Conservation (phyloP, 1,284 basidiomycete genomes). For the Naganishia sp. region DNA sequence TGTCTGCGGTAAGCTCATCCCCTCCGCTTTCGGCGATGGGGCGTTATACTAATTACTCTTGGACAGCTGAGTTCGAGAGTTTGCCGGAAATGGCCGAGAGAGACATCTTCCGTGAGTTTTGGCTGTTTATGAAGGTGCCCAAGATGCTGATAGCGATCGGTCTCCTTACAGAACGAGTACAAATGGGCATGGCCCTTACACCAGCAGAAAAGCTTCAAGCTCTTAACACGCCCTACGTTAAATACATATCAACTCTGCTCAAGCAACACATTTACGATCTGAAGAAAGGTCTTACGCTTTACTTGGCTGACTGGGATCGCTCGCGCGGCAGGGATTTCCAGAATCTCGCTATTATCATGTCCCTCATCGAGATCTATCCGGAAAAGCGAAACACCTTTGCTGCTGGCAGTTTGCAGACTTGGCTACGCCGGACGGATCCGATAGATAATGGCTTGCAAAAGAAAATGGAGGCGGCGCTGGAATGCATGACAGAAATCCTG, state of each 20-base stretch:
- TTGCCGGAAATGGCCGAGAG: slow-evolving; percentile 44
- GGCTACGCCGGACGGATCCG: slow-evolving; percentile 15
- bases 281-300: slow-evolving; percentile 17
- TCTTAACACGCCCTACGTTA: slow-evolving; percentile 42
- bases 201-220: slow-evolving; percentile 50
- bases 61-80: slow-evolving; percentile 35
- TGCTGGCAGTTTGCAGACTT: not conserved
- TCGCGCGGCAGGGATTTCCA: slow-evolving; percentile 27
- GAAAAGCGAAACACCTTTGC: slow-evolving; percentile 4
- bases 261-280: slow-evolving; percentile 32
- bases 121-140: slow-evolving; percentile 19
- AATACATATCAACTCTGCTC: slow-evolving; percentile 41
- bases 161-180: slow-evolving; percentile 46
- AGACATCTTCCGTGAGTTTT: slow-evolving; percentile 52
- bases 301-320: slow-evolving; percentile 30
- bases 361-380: slow-evolving; percentile 27
- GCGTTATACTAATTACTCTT: not conserved
- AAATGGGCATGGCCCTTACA: slow-evolving; percentile 49
- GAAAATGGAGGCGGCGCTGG: slow-evolving; percentile 33
- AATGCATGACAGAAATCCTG: slow-evolving; percentile 43
- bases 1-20: slow-evolving; percentile 39
- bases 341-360: slow-evolving; percentile 23
- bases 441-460: slow-evolving; percentile 23
- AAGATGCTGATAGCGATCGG: not conserved
- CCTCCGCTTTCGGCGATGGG: too few species aligned